A percentile compares a stretch with the other conserved stretches of the same genome.
Conservation (phyloP, 768 basidiomycete genomes). For the Tylopilus sp. region DNA sequence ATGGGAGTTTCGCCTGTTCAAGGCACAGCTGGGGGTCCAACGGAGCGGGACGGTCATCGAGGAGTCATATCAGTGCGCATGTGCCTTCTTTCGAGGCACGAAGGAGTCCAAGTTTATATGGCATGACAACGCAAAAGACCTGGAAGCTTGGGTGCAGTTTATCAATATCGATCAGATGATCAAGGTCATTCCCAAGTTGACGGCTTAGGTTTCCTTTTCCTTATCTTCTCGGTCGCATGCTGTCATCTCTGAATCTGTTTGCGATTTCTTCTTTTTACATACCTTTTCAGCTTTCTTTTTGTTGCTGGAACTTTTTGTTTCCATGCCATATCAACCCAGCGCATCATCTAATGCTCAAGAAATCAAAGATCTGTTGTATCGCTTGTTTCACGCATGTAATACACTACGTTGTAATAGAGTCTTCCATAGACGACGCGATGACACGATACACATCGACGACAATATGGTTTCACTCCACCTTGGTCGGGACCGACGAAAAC, state of each 20-base stretch:
- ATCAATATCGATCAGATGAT: conserved; percentile 80
- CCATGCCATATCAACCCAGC: conserved; percentile 11
- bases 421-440: background rate
- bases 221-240: background rate
- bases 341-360: conserved; percentile 8
- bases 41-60: conserved; percentile 49
- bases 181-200: conserved; percentile 72
- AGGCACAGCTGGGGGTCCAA: conserved; percentile 65
- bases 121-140: conserved; percentile 60
- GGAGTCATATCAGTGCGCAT: conserved; percentile 74
- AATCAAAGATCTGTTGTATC: background rate
- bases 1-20: conserved; percentile 87
- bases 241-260: too few relatives aligned
- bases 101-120: conserved; percentile 67
- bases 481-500: background rate
- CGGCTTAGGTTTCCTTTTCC: conserved; percentile 36
- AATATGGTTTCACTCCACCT: conserved; percentile 5
- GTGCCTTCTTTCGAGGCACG: conserved; percentile 71
- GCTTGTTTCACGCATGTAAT: background rate
- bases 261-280: too few relatives aligned
- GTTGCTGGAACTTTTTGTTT: background rate
- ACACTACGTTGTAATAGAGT: background rate
- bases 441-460: background rate
- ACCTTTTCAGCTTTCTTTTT: background rate
- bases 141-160: conserved; percentile 82